These are phyloP conservation scores for Hymenotorrendiella dingleyae DNA, from an alignment of 2,329 filamentous ascomycete species.

Conservation along the genomic window DNA sequence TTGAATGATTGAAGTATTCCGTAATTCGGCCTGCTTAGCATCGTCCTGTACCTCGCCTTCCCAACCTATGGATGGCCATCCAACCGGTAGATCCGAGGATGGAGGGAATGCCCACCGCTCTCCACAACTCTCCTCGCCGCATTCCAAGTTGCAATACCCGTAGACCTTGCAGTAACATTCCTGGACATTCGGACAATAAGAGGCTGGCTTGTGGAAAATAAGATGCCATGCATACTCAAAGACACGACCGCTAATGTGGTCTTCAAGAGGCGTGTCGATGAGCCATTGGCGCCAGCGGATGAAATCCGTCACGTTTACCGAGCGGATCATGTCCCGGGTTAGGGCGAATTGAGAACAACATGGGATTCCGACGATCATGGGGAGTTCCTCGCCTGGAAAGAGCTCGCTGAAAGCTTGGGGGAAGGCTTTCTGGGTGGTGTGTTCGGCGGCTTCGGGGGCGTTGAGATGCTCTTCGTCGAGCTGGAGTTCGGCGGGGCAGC, in stretches of 20 bases:
- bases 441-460: conserved; percentile 25
- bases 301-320: conserved; percentile 46
- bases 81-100: conserved; percentile 50
- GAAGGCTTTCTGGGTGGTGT: conserved; percentile 36
- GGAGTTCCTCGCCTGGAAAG: conserved; percentile 39
- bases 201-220: conserved; percentile 49
- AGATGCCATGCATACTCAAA: conserved; percentile 62
- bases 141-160: conserved; percentile 47
- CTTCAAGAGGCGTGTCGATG: conserved; percentile 45
- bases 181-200: conserved; percentile 54
- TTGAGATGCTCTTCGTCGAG: conserved; percentile 33
- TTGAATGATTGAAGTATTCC: background rate
- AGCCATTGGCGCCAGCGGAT: conserved; percentile 52
- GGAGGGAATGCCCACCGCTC: conserved; percentile 54
- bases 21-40: background rate
- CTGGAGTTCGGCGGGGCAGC: conserved; percentile 43
- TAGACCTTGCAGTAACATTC: conserved; percentile 64
- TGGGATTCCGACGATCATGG: conserved; percentile 43
- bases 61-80: conserved; percentile 57
- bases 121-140: conserved; percentile 42
- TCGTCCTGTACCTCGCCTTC: conserved; percentile 32
- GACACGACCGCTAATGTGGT: conserved; percentile 50
- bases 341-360: conserved; percentile 62
- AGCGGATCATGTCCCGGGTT: conserved; percentile 42
- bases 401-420: conserved; percentile 37